phyloP scores from a whole-genome alignment of 192 early-diverging fungal genomes.

The Coemansia erecta region DNA sequence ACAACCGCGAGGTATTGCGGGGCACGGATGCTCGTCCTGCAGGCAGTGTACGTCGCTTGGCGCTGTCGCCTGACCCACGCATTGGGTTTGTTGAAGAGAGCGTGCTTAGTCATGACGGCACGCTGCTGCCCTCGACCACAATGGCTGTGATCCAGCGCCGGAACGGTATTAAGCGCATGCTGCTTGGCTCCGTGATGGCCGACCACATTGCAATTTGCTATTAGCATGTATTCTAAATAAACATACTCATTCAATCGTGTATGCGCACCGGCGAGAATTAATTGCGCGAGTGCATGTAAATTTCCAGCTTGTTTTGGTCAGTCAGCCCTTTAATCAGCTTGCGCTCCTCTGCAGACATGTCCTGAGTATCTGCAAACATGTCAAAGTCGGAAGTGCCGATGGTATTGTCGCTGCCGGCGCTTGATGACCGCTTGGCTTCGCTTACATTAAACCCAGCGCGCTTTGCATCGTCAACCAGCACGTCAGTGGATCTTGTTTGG shows the following conservation, averaged over 20 bases:
- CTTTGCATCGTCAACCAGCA: conserved; percentile 26
- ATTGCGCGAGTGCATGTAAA: conserved; percentile 33
- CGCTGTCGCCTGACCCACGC: conserved; percentile 8
- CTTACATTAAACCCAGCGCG: conserved; percentile 17
- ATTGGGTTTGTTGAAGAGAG: conserved; percentile 32
- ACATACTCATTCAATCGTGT: background rate
- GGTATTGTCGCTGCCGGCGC: background rate
- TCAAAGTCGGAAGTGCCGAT: background rate
- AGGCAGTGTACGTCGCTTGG: conserved; percentile 28
- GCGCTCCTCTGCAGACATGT: conserved; percentile 16
- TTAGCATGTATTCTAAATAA: no score
- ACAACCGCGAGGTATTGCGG: conserved; percentile 37
- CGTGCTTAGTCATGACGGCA: conserved; percentile 30
- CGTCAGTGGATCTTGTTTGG: conserved; percentile 21
- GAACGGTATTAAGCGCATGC: conserved; percentile 19
- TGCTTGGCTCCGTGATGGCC: conserved; percentile 49
- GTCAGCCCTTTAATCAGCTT: conserved; percentile 14
- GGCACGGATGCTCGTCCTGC: conserved; percentile 42
- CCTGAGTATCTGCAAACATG: conserved; percentile 12
- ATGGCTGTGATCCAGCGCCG: conserved; percentile 32
- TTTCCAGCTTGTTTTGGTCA: conserved; percentile 29
- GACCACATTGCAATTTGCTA: conserved; percentile 46
- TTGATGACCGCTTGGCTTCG: background rate
- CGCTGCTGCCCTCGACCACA: conserved; percentile 40
- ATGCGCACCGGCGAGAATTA: background rate